Conservation (phyloP, 805 yeast genomes). For the Saccharomycopsis vini region DNA sequence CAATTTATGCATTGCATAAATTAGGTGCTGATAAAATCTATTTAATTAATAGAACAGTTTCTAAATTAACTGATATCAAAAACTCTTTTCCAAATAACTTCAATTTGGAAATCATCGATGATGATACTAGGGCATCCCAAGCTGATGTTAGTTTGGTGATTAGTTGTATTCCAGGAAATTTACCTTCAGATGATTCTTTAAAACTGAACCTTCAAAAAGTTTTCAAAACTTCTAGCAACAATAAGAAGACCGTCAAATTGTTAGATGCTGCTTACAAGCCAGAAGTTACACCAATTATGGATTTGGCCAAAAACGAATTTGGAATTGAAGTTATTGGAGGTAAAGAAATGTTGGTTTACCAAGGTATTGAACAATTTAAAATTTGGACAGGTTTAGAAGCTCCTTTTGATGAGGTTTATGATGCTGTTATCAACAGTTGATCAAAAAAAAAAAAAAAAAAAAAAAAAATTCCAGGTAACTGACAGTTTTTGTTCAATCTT, state of each 20-base stretch:
- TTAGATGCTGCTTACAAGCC: conserved; percentile 97
- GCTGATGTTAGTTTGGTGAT: conserved; percentile 45
- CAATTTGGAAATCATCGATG: conserved; percentile 50
- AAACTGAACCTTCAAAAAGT: conserved; percentile 36
- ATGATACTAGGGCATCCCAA: conserved; percentile 35
- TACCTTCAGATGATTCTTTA: conserved; percentile 50
- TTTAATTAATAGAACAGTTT: conserved; percentile 69
- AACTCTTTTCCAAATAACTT: conserved; percentile 50
- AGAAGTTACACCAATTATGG: conserved; percentile 76
- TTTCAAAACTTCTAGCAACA: conserved; percentile 34
- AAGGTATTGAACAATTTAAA: conserved; percentile 82
- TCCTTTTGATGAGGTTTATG: conserved; percentile 51
- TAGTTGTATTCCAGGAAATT: conserved; percentile 79
- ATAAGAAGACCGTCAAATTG: conserved; percentile 39
- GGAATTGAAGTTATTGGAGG: conserved; percentile 88
- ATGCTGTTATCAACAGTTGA: conserved; percentile 38
- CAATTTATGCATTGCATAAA: conserved; percentile 71
- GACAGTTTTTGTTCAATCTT: too few relatives aligned
- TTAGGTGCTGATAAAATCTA: conserved; percentile 74
- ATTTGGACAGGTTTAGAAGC: conserved; percentile 64
- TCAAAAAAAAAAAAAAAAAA: background rate
- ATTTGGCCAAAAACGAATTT: conserved; percentile 53
- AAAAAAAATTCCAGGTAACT: too few relatives aligned
- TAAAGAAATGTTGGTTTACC: conserved; percentile 83
- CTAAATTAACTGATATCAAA: conserved; percentile 53